Base-by-base conservation (phyloP, 2,329 filamentous ascomycete species). In the Fusarium nelsonii region DNA sequence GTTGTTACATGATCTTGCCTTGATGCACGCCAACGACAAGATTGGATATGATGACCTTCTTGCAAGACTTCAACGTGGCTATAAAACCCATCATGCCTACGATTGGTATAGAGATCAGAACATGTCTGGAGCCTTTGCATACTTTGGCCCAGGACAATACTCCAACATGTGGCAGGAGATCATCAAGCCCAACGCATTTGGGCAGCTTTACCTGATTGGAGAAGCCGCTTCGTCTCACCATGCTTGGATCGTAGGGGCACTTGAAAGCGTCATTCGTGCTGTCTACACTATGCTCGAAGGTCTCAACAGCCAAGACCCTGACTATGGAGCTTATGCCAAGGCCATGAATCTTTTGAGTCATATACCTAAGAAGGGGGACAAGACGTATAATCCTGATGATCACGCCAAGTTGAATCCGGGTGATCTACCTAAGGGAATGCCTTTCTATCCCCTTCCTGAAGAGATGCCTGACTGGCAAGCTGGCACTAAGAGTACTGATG, bases 111-210 rank as follows among this genome's bases (percentile, higher is more conserved):
- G 44, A 28, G 69, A 73, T 20, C 50, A 68, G 30, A 58, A 73
- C 6, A 72, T 72, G 71, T 70, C 69, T 0, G 71, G 71, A 3
- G 71, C 71, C 0, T 73, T 73, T 8, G 71, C 69, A 2, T 73
- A 72, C 37, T 73, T 72, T 10, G 67, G 71, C 0, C 71, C 69
- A 0, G 40, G 66, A 0, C 71, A 73, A 1, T 73, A 70, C 28
- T 70, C 65, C 34, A 70, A 73, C 2, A 73, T 72, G 71, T 73
- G 71, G 68, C 41, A 63, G 1, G 66, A 73, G 9, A 68, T 73
- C 4, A 70, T 65, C 37, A 70, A 73, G 61, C 66, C 71, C 14
- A 70, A 73, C 18, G 49, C 70, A 0, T 73, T 58, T 8, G 69
- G 71, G 3, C 60, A 73, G 12, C 15, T 73, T 2, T 70, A 72